These are phyloP conservation scores for Daldinia bambusicola DNA, from an alignment of 495 filamentous ascomycete species.

Conservation along the genomic window DNA sequence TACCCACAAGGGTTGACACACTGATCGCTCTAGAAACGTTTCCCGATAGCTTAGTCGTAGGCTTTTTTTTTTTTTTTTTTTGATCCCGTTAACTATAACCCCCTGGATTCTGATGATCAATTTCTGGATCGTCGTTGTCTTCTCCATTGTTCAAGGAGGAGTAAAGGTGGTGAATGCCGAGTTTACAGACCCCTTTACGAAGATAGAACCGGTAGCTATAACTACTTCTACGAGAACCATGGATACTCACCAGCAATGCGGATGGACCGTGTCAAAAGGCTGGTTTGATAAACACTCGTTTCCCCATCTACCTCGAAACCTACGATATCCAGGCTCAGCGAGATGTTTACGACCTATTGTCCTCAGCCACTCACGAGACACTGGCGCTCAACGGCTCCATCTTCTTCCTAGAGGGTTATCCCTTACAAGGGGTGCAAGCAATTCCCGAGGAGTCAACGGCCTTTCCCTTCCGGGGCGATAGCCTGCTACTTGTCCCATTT, in stretches of 20 bases:
- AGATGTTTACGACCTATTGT: conserved; percentile 55
- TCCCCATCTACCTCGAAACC: conserved; percentile 58
- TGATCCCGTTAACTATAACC: no score
- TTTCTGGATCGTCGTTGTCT: not conserved
- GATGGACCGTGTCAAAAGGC: not conserved
- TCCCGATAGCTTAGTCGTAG: no score
- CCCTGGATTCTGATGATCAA: no score
- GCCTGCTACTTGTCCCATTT: not conserved
- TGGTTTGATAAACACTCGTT: conserved; percentile 48
- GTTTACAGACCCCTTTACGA: not conserved
- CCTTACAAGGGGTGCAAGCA: not conserved
- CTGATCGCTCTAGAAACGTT: no score
- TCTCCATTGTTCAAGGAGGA: not conserved
- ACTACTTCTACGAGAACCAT: not conserved
- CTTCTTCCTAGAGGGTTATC: conserved; percentile 65
- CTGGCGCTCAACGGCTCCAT: conserved; percentile 50
- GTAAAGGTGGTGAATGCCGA: not conserved
- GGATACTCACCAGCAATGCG: not conserved
- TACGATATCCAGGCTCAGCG: conserved; percentile 56
- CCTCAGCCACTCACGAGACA: conserved; percentile 39
- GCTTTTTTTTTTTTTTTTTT: no score
- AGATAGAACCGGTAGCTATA: not conserved
- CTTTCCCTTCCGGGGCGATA: not conserved
- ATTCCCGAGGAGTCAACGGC: not conserved
- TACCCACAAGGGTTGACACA: no score